Percentiles rank a stretch among this genome's conserved stretches.
phyloP scores from a whole-genome alignment of 176 grass and related monocot species.

The Pontederia paniculata region DNA sequence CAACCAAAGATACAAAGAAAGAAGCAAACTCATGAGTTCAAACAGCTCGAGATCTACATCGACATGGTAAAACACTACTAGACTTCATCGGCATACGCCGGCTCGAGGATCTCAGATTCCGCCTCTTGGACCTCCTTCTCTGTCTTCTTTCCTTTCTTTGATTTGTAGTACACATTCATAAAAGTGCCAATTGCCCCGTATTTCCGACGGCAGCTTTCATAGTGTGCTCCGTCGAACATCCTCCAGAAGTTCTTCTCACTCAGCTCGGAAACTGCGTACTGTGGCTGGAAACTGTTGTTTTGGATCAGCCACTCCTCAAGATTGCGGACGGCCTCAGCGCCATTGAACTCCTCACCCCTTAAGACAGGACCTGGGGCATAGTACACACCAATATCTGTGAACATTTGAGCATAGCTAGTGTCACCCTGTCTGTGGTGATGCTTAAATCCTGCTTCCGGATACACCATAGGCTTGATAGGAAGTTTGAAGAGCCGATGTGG shows the following conservation, averaged over 20 bases:
- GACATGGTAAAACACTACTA: no score
- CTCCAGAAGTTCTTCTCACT: slow-evolving; percentile 92
- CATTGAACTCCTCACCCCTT: slow-evolving; percentile 57
- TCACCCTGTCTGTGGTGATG: slow-evolving; percentile 73
- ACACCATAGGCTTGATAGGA: slow-evolving; percentile 76
- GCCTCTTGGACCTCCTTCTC: slow-evolving; percentile 98
- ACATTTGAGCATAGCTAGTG: slow-evolving; percentile 71
- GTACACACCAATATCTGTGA: slow-evolving; percentile 73
- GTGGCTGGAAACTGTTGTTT: slow-evolving; percentile 87
- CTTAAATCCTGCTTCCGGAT: slow-evolving; percentile 66
- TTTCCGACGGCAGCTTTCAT: slow-evolving; percentile 60
- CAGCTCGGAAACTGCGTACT: slow-evolving; percentile 77
- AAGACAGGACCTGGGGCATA: slow-evolving; percentile 50
- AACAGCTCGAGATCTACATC: no score
- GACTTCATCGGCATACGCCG: slow-evolving; percentile 54
- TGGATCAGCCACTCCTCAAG: slow-evolving; percentile 82
- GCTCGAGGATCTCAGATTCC: slow-evolving; percentile 68
- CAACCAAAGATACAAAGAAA: no score
- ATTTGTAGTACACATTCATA: slow-evolving; percentile 94
- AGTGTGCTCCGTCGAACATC: slow-evolving; percentile 75
- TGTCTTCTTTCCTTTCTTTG: slow-evolving; percentile 81
- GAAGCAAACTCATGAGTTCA: no score
- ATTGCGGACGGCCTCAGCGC: slow-evolving; percentile 36
- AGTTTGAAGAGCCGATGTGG: slow-evolving; percentile 83
- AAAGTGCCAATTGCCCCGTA: slow-evolving; percentile 68